A percentile compares a stretch with the other conserved stretches of the same genome.
phyloP scores from a whole-genome alignment of 495 filamentous ascomycete species.

The Penicillium coprophilum region DNA sequence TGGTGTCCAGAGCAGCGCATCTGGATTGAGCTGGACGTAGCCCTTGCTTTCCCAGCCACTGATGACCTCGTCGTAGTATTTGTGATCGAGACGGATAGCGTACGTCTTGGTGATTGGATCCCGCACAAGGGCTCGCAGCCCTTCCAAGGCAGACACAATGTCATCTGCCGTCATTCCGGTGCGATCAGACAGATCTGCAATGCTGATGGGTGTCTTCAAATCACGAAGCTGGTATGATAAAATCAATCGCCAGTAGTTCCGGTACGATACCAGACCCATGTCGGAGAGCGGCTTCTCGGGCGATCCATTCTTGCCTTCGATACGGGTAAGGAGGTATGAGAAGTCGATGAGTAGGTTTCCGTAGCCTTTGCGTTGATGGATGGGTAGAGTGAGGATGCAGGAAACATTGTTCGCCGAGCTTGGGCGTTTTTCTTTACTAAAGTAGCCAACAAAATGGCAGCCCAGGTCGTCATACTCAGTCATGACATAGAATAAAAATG shows the following conservation, averaged over 20 bases:
- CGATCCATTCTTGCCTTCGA: constrained; percentile 91
- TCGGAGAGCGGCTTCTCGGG: constrained; percentile 97
- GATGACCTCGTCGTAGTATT: constrained; percentile 81
- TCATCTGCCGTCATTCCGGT: constrained; percentile 97
- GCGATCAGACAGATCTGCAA: constrained; percentile 78
- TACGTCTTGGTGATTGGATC: constrained; percentile 88
- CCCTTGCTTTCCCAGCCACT: constrained; percentile 81
- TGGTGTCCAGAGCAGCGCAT: constrained; percentile 89
- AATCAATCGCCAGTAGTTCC: constrained; percentile 92
- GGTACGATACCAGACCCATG: constrained; percentile 94
- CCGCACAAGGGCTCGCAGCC: constrained; percentile 79
- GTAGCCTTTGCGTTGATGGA: constrained; percentile 95
- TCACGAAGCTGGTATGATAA: constrained; percentile 76
- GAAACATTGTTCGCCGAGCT: constrained; percentile 95
- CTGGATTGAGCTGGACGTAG: constrained; percentile 80
- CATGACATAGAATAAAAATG: constrained; percentile 98
- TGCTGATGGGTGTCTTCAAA: constrained; percentile 65
- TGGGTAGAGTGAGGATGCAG: constrained; percentile 92
- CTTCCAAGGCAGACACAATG: constrained; percentile 89
- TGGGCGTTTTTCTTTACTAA: constrained; percentile 97
- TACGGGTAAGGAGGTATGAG: constrained; percentile 90
- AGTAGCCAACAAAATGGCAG: constrained; percentile 98
- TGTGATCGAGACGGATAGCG: constrained; percentile 79
- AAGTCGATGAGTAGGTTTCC: constrained; percentile 97
- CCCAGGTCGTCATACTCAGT: constrained; percentile 91